These are phyloP conservation scores for Naganishia friedmannii DNA, from an alignment of 768 basidiomycete species.

Conservation along the genomic window DNA sequence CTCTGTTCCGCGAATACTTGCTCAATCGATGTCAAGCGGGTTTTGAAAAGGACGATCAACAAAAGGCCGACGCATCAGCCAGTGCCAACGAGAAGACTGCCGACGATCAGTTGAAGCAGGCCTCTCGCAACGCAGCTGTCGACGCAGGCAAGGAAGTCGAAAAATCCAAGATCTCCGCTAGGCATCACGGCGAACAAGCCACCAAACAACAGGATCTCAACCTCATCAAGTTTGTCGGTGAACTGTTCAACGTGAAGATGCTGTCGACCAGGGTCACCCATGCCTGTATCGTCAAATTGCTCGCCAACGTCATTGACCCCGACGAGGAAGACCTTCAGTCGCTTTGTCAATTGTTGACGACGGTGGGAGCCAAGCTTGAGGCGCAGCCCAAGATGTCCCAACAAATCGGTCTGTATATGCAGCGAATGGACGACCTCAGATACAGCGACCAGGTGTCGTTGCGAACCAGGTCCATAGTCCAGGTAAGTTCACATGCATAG, in stretches of 20 bases:
- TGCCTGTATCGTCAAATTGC: conserved; percentile 92
- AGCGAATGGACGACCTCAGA: conserved; percentile 76
- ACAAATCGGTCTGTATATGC: conserved; percentile 83
- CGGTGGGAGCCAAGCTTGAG: conserved; percentile 80
- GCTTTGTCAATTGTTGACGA: conserved; percentile 84
- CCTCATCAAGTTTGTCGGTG: conserved; percentile 96
- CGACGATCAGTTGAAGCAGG: conserved; percentile 78
- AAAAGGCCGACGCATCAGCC: conserved; percentile 78
- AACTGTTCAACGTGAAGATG: conserved; percentile 99
- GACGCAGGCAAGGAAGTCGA: conserved; percentile 59
- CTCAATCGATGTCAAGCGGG: conserved; percentile 96
- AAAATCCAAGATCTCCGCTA: conserved; percentile 74
- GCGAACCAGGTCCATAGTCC: conserved; percentile 91
- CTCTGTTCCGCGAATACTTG: conserved; percentile 93
- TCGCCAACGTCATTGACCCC: conserved; percentile 87
- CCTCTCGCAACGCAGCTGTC: conserved; percentile 53
- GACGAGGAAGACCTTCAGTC: conserved; percentile 98
- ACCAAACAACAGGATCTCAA: conserved; percentile 95
- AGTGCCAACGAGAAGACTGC: conserved; percentile 79
- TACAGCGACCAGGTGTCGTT: conserved; percentile 72
- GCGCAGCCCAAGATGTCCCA: conserved; percentile 66
- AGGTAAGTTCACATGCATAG: conserved; percentile 59
- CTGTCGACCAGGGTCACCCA: conserved; percentile 97
- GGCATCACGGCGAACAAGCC: conserved; percentile 93
- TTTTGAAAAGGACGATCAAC: conserved; percentile 92